Percentiles rank a stretch among this genome's conserved stretches.
phyloP scores from a whole-genome alignment of 1,284 basidiomycete genomes.

The Tetrapyrgos nigripes region DNA sequence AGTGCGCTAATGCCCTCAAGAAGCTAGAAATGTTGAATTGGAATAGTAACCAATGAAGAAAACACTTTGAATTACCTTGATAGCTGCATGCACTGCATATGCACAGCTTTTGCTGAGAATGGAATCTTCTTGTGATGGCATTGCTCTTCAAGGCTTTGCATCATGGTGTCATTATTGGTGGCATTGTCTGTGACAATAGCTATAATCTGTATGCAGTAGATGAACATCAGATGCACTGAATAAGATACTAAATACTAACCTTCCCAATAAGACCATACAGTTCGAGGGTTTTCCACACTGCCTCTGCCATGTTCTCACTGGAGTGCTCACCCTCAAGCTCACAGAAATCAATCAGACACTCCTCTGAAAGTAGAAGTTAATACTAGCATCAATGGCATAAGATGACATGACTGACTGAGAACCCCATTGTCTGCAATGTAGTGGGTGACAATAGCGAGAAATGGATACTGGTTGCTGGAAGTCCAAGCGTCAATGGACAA shows the following conservation, averaged over 20 bases:
- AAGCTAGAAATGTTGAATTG: constrained; percentile 21
- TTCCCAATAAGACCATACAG: constrained; percentile 26
- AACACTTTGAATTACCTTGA: constrained; percentile 28
- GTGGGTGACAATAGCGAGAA: background rate
- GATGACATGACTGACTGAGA: background rate
- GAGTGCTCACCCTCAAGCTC: constrained; percentile 38
- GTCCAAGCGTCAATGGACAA: background rate
- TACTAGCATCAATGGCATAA: background rate
- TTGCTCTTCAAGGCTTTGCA: background rate
- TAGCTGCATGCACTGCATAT: constrained; percentile 9
- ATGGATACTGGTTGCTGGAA: constrained; percentile 2
- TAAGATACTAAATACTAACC: constrained; percentile 15
- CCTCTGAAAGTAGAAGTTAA: background rate
- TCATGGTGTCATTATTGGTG: constrained; percentile 11
- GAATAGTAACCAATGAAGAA: background rate
- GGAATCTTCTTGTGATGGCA: background rate
- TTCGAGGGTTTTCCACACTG: constrained; percentile 34
- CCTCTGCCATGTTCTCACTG: constrained; percentile 38
- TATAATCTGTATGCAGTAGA: background rate
- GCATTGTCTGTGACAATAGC: constrained; percentile 10
- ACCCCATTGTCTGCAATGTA: background rate
- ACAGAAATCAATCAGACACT: constrained; percentile 30
- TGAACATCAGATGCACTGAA: background rate
- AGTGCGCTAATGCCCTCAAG: constrained; percentile 35
- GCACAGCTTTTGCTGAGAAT: background rate